Percentiles rank a stretch among this genome's conserved stretches.
phyloP scores from a whole-genome alignment of 108 stramenopile species.

The Pseudonitzschia pungens region DNA sequence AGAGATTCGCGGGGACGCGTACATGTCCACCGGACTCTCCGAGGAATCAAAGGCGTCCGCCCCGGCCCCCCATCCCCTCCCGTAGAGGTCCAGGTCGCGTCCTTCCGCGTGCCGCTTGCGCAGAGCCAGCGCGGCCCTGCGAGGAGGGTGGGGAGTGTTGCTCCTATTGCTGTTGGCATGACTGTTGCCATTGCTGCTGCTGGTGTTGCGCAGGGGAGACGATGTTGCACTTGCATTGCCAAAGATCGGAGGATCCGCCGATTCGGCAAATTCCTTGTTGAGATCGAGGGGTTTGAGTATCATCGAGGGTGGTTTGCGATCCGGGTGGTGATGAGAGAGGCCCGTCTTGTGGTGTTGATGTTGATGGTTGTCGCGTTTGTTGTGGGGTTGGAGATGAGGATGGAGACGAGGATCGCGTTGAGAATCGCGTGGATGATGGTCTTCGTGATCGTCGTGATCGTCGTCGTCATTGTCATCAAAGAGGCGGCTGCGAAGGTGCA shows the following conservation, averaged over 20 bases:
- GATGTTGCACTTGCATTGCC: background rate
- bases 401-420: too few species aligned
- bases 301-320: constrained; percentile 1
- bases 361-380: background rate
- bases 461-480: constrained; percentile 24
- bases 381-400: too few species aligned
- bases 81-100: constrained; percentile 7
- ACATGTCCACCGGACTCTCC: constrained; percentile 32
- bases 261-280: constrained; percentile 19
- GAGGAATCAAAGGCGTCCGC: constrained; percentile 8
- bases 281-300: constrained; percentile 31
- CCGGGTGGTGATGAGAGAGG: background rate
- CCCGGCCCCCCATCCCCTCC: constrained; percentile 1
- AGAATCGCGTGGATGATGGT: too few species aligned
- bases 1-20: constrained; percentile 25
- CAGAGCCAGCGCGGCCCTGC: background rate
- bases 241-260: background rate
- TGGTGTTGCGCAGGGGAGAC: background rate
- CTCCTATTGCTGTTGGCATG: background rate
- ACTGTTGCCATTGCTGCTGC: background rate
- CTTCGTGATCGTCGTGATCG: background rate
- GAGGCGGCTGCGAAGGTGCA: constrained; percentile 16
- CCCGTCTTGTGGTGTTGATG: background rate
- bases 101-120: constrained; percentile 21
- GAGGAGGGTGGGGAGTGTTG: background rate